Conservation (phyloP, 2,329 filamentous ascomycete species). For the Capronia coronata region DNA sequence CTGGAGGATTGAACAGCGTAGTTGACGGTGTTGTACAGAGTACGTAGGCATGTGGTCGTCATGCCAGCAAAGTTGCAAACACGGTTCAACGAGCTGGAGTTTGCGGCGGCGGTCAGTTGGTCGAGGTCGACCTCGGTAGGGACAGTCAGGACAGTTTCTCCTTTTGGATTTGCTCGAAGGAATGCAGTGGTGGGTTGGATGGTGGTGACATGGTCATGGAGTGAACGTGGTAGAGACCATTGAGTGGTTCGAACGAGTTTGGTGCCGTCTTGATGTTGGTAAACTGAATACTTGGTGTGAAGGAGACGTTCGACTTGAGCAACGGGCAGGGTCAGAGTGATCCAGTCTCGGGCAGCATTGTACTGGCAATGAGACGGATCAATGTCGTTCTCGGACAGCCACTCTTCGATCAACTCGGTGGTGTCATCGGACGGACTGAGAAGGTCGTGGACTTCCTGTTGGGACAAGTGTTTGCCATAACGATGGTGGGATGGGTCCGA, state of each 20-base stretch:
- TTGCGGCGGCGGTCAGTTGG: conserved; percentile 18
- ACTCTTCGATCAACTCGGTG: conserved; percentile 48
- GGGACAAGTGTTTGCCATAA: conserved; percentile 51
- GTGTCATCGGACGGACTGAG: conserved; percentile 50
- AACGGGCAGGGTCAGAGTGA: conserved; percentile 49
- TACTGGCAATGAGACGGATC: conserved; percentile 37
- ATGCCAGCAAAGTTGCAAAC: conserved; percentile 49
- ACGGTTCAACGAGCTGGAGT: conserved; percentile 30
- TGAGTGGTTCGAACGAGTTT: conserved; percentile 47
- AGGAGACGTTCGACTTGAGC: conserved; percentile 48
- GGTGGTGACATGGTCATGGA: conserved; percentile 54
- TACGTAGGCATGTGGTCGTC: conserved; percentile 49
- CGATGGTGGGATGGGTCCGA: conserved; percentile 49
- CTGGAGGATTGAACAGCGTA: conserved; percentile 43
- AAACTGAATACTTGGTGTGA: conserved; percentile 48
- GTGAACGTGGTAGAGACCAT: conserved; percentile 54
- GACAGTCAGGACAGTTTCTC: conserved; percentile 28
- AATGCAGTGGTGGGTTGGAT: conserved; percentile 58
- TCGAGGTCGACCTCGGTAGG: conserved; percentile 29
- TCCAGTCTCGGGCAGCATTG: conserved; percentile 53
- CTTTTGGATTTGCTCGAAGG: conserved; percentile 38
- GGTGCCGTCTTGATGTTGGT: conserved; percentile 50
- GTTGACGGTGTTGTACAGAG: conserved; percentile 49
- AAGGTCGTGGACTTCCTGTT: conserved; percentile 48
- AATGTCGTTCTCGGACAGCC: conserved; percentile 51